Percentiles rank a stretch among this genome's conserved stretches.
These are phyloP conservation scores for Cokeromyces recurvatus DNA, from an alignment of 371 early-diverging fungal species.

Conservation along the genomic window DNA sequence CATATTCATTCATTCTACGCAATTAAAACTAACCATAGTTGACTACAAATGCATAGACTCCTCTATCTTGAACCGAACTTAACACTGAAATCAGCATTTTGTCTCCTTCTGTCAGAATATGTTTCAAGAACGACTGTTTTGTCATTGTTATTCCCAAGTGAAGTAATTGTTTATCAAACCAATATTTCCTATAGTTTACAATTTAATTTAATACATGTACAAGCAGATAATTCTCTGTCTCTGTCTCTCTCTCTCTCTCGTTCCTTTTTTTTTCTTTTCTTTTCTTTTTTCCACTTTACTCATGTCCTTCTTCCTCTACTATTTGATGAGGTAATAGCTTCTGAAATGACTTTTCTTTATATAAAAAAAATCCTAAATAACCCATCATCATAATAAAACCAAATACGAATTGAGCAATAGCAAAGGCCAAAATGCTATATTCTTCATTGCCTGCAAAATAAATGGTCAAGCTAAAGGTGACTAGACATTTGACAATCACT, in stretches of 20 bases:
- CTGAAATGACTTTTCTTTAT: constrained; percentile 29
- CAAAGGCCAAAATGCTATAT: constrained; percentile 63
- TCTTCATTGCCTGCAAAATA: constrained; percentile 32
- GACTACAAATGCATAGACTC: constrained; percentile 79
- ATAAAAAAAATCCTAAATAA: constrained; percentile 48
- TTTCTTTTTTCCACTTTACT: not conserved
- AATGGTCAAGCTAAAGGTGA: constrained; percentile 61
- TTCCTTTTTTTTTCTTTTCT: not conserved
- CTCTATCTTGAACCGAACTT: constrained; percentile 60
- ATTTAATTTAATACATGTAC: not conserved
- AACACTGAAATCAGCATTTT: constrained; percentile 76
- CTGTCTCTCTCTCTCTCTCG: no score
- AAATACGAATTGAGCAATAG: constrained; percentile 70
- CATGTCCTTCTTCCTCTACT: constrained; percentile 15
- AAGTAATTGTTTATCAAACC: constrained; percentile 57
- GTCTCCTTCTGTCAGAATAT: constrained; percentile 93
- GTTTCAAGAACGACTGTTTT: constrained; percentile 85
- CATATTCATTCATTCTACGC: no score
- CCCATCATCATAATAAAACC: constrained; percentile 51
- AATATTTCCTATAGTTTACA: constrained; percentile 40
- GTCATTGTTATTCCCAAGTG: constrained; percentile 73
- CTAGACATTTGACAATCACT: constrained; percentile 66
- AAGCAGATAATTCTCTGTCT: no score
- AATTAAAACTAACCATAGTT: constrained; percentile 66
- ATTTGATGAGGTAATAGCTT: constrained; percentile 39